Evolutionary conservation across 805 yeast genomes (phyloP).

Genomic region (Pichia manshurica): DNA sequence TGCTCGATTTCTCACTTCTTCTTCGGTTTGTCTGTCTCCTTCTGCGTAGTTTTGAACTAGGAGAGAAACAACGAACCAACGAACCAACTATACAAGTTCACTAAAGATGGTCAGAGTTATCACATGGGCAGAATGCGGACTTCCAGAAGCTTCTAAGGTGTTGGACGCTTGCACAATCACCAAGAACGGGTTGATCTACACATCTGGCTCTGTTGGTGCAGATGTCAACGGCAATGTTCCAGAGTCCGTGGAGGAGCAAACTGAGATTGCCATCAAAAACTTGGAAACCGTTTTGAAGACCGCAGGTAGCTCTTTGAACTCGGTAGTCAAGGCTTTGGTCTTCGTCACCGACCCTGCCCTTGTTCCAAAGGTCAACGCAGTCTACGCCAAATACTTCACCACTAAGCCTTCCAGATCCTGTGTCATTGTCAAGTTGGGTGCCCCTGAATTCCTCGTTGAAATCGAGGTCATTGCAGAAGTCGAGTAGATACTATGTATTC

Average conservation of each 20-base stretch:
- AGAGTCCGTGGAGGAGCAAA: constrained; percentile 39
- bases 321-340: constrained; percentile 43
- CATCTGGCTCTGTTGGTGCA: constrained; percentile 27
- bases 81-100: too few relatives aligned
- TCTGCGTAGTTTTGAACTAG: too few relatives aligned
- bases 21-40: too few relatives aligned
- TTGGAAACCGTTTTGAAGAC: constrained; percentile 36
- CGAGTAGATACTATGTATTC: constrained; percentile 5
- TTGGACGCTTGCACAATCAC: constrained; percentile 22
- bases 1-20: too few relatives aligned
- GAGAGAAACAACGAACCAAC: too few relatives aligned
- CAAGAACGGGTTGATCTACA: constrained; percentile 24
- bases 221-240: constrained; percentile 34
- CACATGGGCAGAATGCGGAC: constrained; percentile 24
- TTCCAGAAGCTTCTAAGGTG: constrained; percentile 18
- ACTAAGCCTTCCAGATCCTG: constrained; percentile 48
- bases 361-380: constrained; percentile 38
- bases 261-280: constrained; percentile 39
- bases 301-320: constrained; percentile 40
- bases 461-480: constrained; percentile 37
- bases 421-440: constrained; percentile 43
- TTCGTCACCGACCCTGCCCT: constrained; percentile 40
- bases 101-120: constrained; percentile 14
- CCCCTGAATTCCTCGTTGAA: constrained; percentile 42
- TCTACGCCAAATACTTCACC: constrained; percentile 43